Percentiles rank a stretch among this genome's conserved stretches.
These are phyloP conservation scores for Eimeria acervulina DNA, from an alignment of 169 alveolate genomes.

Conservation along the genomic window DNA sequence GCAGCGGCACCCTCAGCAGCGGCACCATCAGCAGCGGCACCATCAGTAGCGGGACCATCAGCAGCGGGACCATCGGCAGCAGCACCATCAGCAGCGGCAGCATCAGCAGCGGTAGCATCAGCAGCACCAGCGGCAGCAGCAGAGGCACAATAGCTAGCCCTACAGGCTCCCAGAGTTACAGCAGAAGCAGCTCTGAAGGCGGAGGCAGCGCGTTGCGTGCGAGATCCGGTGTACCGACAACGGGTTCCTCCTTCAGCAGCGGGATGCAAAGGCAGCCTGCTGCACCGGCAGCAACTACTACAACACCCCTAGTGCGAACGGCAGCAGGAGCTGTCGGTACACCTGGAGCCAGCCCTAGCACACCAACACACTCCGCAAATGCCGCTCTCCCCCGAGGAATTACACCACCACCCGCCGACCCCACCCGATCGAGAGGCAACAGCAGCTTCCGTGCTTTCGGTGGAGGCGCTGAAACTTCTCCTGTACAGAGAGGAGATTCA, in stretches of 20 bases:
- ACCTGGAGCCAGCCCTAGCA: not conserved
- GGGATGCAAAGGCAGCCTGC: not conserved
- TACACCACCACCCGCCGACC: not conserved
- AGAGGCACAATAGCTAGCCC: not conserved
- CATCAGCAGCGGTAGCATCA: slow-evolving; percentile 13
- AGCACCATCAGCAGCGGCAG: slow-evolving; percentile 20
- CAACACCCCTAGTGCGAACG: not conserved
- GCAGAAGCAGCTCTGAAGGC: not conserved
- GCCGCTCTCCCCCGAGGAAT: not conserved
- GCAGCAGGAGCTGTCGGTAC: not conserved
- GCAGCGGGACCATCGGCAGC: slow-evolving; percentile 43
- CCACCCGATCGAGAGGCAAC: slow-evolving; percentile 37
- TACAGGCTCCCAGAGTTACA: not conserved
- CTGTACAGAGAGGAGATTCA: not conserved
- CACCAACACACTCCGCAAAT: not conserved
- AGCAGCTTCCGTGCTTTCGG: slow-evolving; percentile 71
- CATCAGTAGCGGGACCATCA: too few relatives aligned
- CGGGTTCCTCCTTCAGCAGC: slow-evolving; percentile 1
- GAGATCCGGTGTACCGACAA: not conserved
- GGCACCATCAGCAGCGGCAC: not conserved
- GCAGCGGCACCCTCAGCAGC: slow-evolving; percentile 29
- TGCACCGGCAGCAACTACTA: not conserved
- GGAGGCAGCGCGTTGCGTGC: slow-evolving; percentile 15
- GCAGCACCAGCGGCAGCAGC: slow-evolving; percentile 37
- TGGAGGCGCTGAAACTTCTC: slow-evolving; percentile 4